These are phyloP conservation scores for Pseudocercospora musae DNA, from an alignment of 2,329 filamentous ascomycete genomes.

Conservation along the genomic window DNA sequence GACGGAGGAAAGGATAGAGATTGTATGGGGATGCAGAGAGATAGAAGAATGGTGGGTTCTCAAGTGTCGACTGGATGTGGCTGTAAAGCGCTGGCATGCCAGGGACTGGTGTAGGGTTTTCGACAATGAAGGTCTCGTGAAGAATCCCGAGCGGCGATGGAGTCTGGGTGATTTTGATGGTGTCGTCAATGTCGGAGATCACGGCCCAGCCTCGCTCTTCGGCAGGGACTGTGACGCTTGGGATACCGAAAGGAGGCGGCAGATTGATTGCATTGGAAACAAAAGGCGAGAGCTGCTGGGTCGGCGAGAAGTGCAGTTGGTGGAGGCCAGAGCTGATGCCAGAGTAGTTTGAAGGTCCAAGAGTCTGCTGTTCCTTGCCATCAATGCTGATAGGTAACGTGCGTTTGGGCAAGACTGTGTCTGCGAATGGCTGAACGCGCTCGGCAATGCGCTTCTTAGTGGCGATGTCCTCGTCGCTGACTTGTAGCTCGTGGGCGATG, in stretches of 20 bases:
- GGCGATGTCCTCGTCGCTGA: constrained; percentile 50
- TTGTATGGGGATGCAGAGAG: constrained; percentile 93
- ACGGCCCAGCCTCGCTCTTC: constrained; percentile 77
- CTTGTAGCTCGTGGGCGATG: constrained; percentile 65
- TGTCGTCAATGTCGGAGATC: constrained; percentile 90
- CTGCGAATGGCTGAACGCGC: constrained; percentile 73
- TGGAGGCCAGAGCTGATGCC: constrained; percentile 34
- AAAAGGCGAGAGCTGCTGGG: constrained; percentile 11
- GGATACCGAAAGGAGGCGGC: constrained; percentile 37
- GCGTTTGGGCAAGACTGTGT: constrained; percentile 68
- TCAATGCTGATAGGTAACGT: constrained; percentile 64
- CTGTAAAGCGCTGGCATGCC: constrained; percentile 85
- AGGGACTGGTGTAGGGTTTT: constrained; percentile 60
- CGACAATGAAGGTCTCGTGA: constrained; percentile 75
- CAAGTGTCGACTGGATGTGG: constrained; percentile 55
- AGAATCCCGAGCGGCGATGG: constrained; percentile 77
- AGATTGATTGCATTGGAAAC: constrained; percentile 25
- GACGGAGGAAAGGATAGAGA: constrained; percentile 78
- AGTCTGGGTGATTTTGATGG: constrained; percentile 87
- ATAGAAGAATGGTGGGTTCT: constrained; percentile 80
- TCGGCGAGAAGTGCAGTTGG: constrained; percentile 29
- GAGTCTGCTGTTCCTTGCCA: constrained; percentile 35
- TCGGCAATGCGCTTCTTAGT: constrained; percentile 63
- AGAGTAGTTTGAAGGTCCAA: constrained; percentile 34
- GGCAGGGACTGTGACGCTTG: constrained; percentile 71